Base-by-base conservation (phyloP, 768 basidiomycete species). In the Russula emetica region DNA sequence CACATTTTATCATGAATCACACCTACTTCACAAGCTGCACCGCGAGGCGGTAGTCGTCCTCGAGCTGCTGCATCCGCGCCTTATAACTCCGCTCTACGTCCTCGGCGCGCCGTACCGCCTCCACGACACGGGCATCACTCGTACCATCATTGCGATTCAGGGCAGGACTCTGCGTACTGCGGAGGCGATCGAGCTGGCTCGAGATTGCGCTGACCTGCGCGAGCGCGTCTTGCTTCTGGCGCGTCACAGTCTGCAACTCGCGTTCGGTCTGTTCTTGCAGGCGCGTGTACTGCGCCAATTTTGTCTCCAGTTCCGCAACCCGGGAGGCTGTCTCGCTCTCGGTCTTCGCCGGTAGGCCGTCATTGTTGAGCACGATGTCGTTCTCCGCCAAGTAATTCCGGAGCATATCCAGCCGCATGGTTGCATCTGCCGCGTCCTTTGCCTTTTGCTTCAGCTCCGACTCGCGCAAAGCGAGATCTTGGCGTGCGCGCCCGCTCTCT, bases 21-120 rank as follows among this genome's bases (percentile, higher is more conserved):
- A 75, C 87, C 78, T 74, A 92, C 92, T 98, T 98, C 70, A 98
- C 94, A 76, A 97, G 98, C 72, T 94, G 90, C 60, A 98, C 95
- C 16, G 97, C 96, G 57, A 95, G 85, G 71, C 94, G 90, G 74
- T 99, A 98, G 71, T 98, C 96, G 53, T 90, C 85, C 75, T 98
- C 95, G 76, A 98, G 85, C 73, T 94, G 90, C 69, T 86, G 84
- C 77, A 95, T 82, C 61, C 90, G 85, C 26, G 83, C 79, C 74
- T 89, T 89, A 75, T 93, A 91, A 66, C 78, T 81, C 63, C 82
- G 80, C 72, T 94, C 92, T 32, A 85, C 85, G 72, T 92, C 90
- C 57, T 86, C 86, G 63, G 92, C 80, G 72, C 85, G 89, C 61
- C 81, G 83, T 73, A 94, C 92, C n/a, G 83, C 80, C 68, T 90